Base-by-base conservation (phyloP, 768 basidiomycete genomes). In the Paxillus involutus region DNA sequence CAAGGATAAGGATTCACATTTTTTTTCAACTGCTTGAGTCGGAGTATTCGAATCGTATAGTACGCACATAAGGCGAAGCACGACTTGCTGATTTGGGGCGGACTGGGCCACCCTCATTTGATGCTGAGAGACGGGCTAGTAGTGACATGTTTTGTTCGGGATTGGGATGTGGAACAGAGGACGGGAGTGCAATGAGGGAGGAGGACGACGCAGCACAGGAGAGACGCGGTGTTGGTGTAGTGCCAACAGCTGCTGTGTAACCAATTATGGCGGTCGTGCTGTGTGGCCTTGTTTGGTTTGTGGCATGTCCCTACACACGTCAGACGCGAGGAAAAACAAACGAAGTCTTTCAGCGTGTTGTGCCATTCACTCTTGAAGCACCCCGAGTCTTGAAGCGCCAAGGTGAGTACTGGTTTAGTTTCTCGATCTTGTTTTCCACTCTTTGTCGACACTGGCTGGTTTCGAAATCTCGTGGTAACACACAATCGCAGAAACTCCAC, bases 11-110 rank as follows among this genome's bases (percentile, higher is more conserved):
- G 48, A 47, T 19, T 32, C 44, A 32, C 4, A 55, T 47, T 56
- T 60, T 44, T 57, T 59, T 65, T 66, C 52, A 58, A 61, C 46
- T 57, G 57, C 57, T 16, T 60, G 53, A 5, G 49, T 50, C 55
- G 53, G 51, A 57, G 59, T 56, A 68, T 53, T 62, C 58, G 70
- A 71, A 67, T 63, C 46, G 66, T 59, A 61, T 53, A 14, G 64
- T 68, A 70, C 69, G 68, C 68, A 70, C 69, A 62, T 70, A 70
- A 45, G 70, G 69, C 64, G 69, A 70, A 47, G 37, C 53, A 57
- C 69, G 59, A 55, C 55, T 68, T 52, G 59, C 61, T 40, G 68
- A 67, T 32, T 69, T 70, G 33, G 68, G 61, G 8, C 69, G 69
- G 3, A 66, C 58, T 12, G 69, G 70, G 6, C 70, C 70, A 26